Evolutionary conservation across 2,329 filamentous ascomycete genomes (phyloP).

Genomic region (Ophiocordyceps camponoti-leonardi): DNA sequence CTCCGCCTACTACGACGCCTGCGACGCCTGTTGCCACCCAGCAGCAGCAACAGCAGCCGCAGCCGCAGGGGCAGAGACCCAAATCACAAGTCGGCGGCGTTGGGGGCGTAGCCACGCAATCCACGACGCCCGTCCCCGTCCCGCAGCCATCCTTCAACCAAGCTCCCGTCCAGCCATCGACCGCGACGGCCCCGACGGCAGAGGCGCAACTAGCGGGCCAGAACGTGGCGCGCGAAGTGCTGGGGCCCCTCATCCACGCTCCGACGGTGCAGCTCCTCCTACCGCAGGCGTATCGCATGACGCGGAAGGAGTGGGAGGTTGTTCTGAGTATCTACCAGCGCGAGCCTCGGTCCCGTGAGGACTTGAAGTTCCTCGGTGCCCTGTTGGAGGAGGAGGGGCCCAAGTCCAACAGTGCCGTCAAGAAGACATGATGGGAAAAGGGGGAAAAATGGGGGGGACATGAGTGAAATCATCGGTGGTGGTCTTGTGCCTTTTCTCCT

Average conservation of each 20-base stretch:
- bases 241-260: slow-evolving; percentile 43
- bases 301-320: slow-evolving; percentile 56
- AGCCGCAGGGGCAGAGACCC: too few relatives aligned
- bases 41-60: slow-evolving; percentile 13
- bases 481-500: too few relatives aligned
- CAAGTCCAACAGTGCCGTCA: background rate
- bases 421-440: background rate
- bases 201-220: slow-evolving; percentile 34
- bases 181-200: slow-evolving; percentile 6
- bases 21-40: slow-evolving; percentile 6
- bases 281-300: slow-evolving; percentile 50
- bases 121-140: slow-evolving; percentile 18
- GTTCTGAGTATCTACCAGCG: slow-evolving; percentile 50
- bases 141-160: slow-evolving; percentile 14
- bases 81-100: slow-evolving; percentile 1
- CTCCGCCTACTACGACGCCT: slow-evolving; percentile 1
- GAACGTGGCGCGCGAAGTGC: slow-evolving; percentile 40
- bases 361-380: slow-evolving; percentile 38
- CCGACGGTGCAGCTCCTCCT: slow-evolving; percentile 54
- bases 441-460: too few relatives aligned
- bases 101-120: slow-evolving; percentile 7
- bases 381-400: slow-evolving; percentile 36
- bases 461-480: too few relatives aligned
- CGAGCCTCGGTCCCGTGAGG: slow-evolving; percentile 46
- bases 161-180: background rate